These are phyloP conservation scores for Bipolaris oryzae DNA, from an alignment of 2,329 filamentous ascomycete genomes.

Conservation along the genomic window DNA sequence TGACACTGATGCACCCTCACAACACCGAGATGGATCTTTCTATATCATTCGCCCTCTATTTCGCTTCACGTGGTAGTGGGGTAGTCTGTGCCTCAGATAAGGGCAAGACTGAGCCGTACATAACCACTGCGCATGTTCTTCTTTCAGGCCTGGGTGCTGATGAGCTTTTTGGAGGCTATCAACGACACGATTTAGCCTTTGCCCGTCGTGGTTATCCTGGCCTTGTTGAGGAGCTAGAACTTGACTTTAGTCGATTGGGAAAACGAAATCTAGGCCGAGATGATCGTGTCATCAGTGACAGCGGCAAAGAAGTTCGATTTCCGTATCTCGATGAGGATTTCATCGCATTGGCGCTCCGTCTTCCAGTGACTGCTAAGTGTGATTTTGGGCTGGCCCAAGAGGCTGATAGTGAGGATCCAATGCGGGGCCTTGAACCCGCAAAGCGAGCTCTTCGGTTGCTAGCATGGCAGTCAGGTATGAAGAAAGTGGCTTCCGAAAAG, in stretches of 20 bases:
- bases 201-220: slow-evolving; percentile 70
- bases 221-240: slow-evolving; percentile 78
- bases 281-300: slow-evolving; percentile 87
- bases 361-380: slow-evolving; percentile 83
- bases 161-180: slow-evolving; percentile 94
- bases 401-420: slow-evolving; percentile 26
- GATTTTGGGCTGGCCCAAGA: slow-evolving; percentile 67
- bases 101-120: slow-evolving; percentile 55
- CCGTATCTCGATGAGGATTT: slow-evolving; percentile 89
- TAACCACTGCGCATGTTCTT: slow-evolving; percentile 77
- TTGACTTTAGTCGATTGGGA: slow-evolving; percentile 84
- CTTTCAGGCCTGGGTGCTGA: slow-evolving; percentile 94
- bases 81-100: slow-evolving; percentile 42
- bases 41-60: slow-evolving; percentile 92
- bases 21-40: slow-evolving; percentile 99
- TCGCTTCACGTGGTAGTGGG: slow-evolving; percentile 79
- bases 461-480: slow-evolving; percentile 75
- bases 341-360: slow-evolving; percentile 76
- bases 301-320: slow-evolving; percentile 86
- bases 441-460: slow-evolving; percentile 82
- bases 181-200: slow-evolving; percentile 80
- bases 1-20: slow-evolving; percentile 85
- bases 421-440: slow-evolving; percentile 67
- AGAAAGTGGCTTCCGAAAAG: slow-evolving; percentile 77
- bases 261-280: slow-evolving; percentile 95